These are phyloP conservation scores for Metschnikowia kofuensis DNA, from an alignment of 805 yeast species.

Conservation along the genomic window DNA sequence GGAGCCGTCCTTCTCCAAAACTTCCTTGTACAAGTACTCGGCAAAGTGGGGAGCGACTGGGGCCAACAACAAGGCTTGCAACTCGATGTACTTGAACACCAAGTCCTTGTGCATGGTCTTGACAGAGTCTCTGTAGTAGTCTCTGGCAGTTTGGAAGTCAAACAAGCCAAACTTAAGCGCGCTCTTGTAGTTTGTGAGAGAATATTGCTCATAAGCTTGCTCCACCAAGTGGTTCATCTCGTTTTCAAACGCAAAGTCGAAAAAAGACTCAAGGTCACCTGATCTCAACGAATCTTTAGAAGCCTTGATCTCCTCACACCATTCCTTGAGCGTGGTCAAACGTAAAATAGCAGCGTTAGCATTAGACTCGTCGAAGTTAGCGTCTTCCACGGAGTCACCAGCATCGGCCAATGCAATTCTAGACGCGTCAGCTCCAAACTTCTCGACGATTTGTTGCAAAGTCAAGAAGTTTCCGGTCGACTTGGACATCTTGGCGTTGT, in stretches of 20 bases:
- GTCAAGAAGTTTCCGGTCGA: conserved; percentile 97
- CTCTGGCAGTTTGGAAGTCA: conserved; percentile 93
- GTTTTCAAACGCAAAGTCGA: conserved; percentile 86
- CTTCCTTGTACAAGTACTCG: conserved; percentile 84
- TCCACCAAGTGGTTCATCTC: conserved; percentile 85
- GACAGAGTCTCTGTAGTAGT: conserved; percentile 86
- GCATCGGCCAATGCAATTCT: conserved; percentile 98
- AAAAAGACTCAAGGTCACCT: conserved; percentile 57
- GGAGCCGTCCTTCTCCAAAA: conserved; percentile 61
- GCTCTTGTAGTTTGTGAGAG: conserved; percentile 72
- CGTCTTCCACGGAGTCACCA: conserved; percentile 96
- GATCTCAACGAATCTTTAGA: conserved; percentile 46
- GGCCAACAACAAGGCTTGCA: conserved; percentile 78
- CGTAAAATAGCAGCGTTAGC: conserved; percentile 98
- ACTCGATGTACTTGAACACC: conserved; percentile 76
- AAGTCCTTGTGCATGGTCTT: conserved; percentile 77
- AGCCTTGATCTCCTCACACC: conserved; percentile 80
- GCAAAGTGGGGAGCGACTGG: conserved; percentile 97
- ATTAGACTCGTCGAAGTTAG: conserved; percentile 92
- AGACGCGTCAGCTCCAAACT: conserved; percentile 96
- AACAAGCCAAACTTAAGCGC: conserved; percentile 90
- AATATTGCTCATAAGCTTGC: conserved; percentile 68
- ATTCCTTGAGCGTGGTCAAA: conserved; percentile 86
- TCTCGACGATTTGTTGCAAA: conserved; percentile 73
- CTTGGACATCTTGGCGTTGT: conserved; percentile 97